Conservation (phyloP, 108 stramenopile genomes). For the Skeletonema costatum region DNA sequence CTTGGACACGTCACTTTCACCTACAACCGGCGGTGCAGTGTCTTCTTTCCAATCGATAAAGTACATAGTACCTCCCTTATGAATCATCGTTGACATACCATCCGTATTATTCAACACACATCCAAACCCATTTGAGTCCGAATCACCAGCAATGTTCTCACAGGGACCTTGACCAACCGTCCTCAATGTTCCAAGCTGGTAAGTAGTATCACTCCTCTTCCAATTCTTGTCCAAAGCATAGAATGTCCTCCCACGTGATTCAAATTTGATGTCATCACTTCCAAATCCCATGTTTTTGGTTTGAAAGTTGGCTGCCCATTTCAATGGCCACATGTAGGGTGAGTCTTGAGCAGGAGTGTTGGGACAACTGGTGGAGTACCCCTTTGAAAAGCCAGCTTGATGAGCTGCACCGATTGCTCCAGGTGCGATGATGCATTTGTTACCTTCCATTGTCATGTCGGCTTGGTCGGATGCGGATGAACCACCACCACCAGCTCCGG, state of each 20-base stretch:
- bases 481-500: neutral
- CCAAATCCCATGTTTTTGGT: constrained; percentile 45
- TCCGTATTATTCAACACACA: constrained; percentile 42
- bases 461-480: neutral
- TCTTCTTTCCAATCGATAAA: constrained; percentile 49
- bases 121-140: constrained; percentile 20
- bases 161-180: constrained; percentile 54
- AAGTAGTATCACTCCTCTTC: constrained; percentile 53
- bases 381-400: constrained; percentile 46
- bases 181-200: constrained; percentile 33
- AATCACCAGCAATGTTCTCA: constrained; percentile 28
- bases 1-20: constrained; percentile 41
- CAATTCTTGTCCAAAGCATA: constrained; percentile 60
- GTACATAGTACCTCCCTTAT: constrained; percentile 49
- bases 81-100: constrained; percentile 54
- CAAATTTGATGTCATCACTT: constrained; percentile 39
- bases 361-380: constrained; percentile 34
- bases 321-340: constrained; percentile 63
- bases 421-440: constrained; percentile 27
- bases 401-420: constrained; percentile 62
- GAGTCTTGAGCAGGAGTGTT: constrained; percentile 51
- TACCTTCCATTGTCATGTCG: neutral
- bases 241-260: constrained; percentile 32
- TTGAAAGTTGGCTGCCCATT: constrained; percentile 49
- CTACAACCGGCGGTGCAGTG: constrained; percentile 20